Percentiles rank a stretch among this genome's conserved stretches.
Conservation (phyloP, 257 asterid species). For the Capsicum baccatum region DNA sequence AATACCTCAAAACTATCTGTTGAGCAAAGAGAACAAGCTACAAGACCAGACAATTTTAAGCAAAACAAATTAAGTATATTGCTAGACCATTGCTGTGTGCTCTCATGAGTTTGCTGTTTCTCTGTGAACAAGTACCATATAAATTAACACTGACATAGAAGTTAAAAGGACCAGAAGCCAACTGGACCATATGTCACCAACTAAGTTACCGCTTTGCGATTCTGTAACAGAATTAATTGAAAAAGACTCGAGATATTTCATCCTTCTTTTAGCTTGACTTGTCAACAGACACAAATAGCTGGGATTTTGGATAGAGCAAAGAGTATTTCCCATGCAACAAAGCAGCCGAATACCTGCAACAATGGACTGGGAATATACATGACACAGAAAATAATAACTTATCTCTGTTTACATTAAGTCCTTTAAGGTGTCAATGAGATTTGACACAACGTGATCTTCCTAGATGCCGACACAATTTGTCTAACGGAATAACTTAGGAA, state of each 20-base stretch:
- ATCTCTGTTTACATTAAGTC: neutral
- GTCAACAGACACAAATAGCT: neutral
- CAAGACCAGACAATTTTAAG: neutral
- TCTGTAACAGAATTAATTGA: neutral
- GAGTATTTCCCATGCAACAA: no score
- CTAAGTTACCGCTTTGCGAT: neutral
- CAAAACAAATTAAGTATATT: neutral
- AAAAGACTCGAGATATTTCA: neutral
- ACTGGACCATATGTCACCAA: neutral
- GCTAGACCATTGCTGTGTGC: neutral
- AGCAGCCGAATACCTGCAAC: neutral
- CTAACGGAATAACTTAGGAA: neutral
- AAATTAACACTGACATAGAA: neutral
- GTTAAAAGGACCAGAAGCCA: slow-evolving; percentile 13
- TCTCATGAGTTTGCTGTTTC: slow-evolving; percentile 86
- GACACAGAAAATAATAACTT: neutral
- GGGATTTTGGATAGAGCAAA: neutral
- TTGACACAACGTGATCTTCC: neutral
- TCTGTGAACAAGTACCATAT: slow-evolving; percentile 47
- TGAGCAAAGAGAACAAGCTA: neutral
- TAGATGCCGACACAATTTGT: neutral
- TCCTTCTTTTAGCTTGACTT: neutral
- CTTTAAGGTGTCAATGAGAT: neutral
- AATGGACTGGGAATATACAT: neutral
- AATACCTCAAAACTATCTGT: neutral